Evolutionary conservation across 768 basidiomycete genomes (phyloP).

Genomic region (Psilocybe cyanescens): DNA sequence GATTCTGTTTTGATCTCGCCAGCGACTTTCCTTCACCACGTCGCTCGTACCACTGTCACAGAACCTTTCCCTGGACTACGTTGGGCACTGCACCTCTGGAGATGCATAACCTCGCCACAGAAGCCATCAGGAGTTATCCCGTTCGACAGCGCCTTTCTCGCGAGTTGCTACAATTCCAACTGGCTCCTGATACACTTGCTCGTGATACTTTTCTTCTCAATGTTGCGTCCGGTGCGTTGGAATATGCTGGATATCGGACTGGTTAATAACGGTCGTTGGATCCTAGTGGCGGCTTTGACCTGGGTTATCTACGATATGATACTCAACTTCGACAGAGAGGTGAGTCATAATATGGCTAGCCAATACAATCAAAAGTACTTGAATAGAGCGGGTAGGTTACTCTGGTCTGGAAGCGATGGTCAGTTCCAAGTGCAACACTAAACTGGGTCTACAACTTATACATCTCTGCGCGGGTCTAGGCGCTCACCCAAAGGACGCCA

Average conservation of each 20-base stretch:
- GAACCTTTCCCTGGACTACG: no score
- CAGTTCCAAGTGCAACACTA: not conserved
- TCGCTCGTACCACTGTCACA: not conserved
- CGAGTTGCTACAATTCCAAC: not conserved
- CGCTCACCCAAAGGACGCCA: constrained; percentile 21
- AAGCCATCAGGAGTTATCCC: not conserved
- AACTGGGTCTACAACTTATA: not conserved
- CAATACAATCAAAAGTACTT: not conserved
- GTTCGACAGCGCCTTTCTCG: not conserved
- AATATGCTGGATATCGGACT: not conserved
- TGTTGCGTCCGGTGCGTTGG: constrained; percentile 9
- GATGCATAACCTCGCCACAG: not conserved
- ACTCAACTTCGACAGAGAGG: constrained; percentile 23
- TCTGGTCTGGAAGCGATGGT: constrained; percentile 26
- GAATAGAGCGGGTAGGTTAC: constrained; percentile 8
- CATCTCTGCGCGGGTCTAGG: constrained; percentile 4
- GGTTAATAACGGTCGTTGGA: not conserved
- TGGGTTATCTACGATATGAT: constrained; percentile 25
- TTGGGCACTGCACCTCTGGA: not conserved
- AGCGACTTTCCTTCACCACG: not conserved
- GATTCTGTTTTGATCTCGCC: not conserved
- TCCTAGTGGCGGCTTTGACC: constrained; percentile 23
- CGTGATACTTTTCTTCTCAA: constrained; percentile 14
- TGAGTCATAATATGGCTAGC: not conserved
- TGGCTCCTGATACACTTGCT: constrained; percentile 6